A percentile compares a stretch with the other conserved stretches of the same genome.
phyloP scores from a whole-genome alignment of 208 protist species.

The Trichomonas vaginalis region DNA sequence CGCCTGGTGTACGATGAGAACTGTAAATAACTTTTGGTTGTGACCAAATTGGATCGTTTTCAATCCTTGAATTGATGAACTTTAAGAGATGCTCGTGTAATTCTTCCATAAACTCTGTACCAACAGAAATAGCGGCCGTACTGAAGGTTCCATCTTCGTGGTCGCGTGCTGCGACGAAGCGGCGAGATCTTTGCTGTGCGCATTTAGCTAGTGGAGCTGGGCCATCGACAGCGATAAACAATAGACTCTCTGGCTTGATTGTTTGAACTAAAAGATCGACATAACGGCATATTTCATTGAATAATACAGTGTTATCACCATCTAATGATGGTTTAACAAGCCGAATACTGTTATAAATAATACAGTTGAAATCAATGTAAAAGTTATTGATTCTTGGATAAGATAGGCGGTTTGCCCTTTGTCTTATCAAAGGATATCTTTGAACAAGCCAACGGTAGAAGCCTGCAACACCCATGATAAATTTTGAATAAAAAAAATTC shows the following conservation, averaged over 20 bases:
- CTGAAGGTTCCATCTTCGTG: background rate
- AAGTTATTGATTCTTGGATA: background rate
- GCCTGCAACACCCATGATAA: slow-evolving; percentile 1
- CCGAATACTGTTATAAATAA: background rate
- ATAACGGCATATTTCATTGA: background rate
- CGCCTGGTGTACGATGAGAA: background rate
- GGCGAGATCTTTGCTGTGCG: background rate
- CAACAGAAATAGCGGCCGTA: background rate
- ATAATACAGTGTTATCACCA: background rate
- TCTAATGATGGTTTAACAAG: background rate
- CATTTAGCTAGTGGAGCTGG: background rate
- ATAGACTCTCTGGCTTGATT: background rate
- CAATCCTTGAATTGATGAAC: background rate
- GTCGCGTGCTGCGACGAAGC: background rate
- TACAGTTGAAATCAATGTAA: slow-evolving; percentile 8
- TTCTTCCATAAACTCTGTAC: background rate
- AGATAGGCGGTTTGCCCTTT: too few relatives aligned
- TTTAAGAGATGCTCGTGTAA: background rate
- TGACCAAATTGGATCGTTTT: background rate
- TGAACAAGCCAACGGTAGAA: background rate
- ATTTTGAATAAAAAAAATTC: too few relatives aligned
- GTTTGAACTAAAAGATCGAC: background rate
- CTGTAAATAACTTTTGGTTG: background rate
- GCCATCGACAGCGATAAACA: background rate
- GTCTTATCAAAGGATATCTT: background rate